Conservation (phyloP, 2,329 filamentous ascomycete species). For the Verticillium zaregamsianum region DNA sequence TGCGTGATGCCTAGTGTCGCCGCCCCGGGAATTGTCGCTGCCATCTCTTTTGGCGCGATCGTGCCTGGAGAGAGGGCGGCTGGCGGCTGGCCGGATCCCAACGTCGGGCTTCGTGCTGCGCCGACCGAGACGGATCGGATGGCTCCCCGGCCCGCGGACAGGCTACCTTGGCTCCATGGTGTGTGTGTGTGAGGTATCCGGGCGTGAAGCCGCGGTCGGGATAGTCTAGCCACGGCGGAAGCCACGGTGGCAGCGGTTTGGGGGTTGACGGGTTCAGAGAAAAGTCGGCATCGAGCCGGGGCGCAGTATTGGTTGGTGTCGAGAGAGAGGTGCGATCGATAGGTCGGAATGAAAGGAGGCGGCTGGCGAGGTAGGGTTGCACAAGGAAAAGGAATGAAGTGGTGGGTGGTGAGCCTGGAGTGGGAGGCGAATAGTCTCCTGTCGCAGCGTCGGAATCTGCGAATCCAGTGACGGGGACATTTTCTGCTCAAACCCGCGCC, state of each 20-base stretch:
- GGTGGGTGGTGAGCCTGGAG: background rate
- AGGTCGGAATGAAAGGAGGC: background rate
- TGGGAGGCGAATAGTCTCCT: background rate
- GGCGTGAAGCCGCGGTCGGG: constrained; percentile 38
- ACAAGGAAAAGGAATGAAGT: background rate
- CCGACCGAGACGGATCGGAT: constrained; percentile 19
- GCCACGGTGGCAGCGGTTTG: constrained; percentile 11
- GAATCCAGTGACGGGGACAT: background rate
- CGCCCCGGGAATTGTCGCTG: constrained; percentile 17
- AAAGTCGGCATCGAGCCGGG: background rate
- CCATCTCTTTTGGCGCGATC: constrained; percentile 15
- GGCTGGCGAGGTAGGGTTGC: background rate
- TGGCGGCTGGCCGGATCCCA: constrained; percentile 3
- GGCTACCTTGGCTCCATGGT: constrained; percentile 37
- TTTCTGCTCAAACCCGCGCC: background rate
- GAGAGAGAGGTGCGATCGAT: background rate
- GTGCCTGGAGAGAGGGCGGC: constrained; percentile 5
- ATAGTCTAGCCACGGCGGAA: constrained; percentile 25
- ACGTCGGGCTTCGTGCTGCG: constrained; percentile 18
- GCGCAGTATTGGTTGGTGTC: background rate
- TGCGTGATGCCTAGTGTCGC: constrained; percentile 8
- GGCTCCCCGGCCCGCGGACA: constrained; percentile 31
- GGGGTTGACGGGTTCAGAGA: constrained; percentile 9
- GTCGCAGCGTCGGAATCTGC: background rate
- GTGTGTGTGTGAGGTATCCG: constrained; percentile 31